Base-by-base conservation (phyloP, 768 basidiomycete species). In the Russula compacta region DNA sequence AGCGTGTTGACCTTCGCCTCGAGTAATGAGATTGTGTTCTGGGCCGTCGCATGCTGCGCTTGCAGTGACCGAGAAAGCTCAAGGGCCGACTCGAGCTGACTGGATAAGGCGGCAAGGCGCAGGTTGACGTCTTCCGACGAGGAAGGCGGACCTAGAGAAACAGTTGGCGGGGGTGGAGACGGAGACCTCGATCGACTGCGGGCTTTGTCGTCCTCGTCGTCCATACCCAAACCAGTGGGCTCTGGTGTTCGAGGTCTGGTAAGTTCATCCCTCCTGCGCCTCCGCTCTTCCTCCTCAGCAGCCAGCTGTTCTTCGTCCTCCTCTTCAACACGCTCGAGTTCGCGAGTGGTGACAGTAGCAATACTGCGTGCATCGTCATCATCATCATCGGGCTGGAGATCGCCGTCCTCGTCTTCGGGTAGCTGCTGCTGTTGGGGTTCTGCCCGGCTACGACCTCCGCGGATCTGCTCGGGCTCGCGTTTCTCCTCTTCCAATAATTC, bases 231-330 rank as follows among this genome's bases (percentile, higher is more conserved):
- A 51, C 76, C 77, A 11, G 81, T 83, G 5, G 90, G 92, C 69
- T 93, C 92, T 0, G 91, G 92, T 6, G 92, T 94, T 7, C 80
- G 77, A 4, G 90, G 91, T 44, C 89, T 78, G 2, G 85, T 86
- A 21, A 85, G 74, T 66, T 84, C 84, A 48, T 81, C 79, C 49
- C 78, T 74, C 58, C 75, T 70, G 56, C 70, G 69, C 24, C 70
- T 68, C 52, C 79, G 73, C 51, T 83, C 78, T 61, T 78, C 78
- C 47, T 76, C 76, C 63, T 74, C 74, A 17, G 67, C 66, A 1
- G 69, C 72, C 24, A 76, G 58, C 69, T 81, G 76, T 53, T 83
- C 83, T 65, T 89, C 87, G 57, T 88, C 85, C 66, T 86, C 87
- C 67, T 89, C 88, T 0, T 85, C 85, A 0, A 89, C 85, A 3